These are phyloP conservation scores for Annulohypoxylon maeteangense DNA, from an alignment of 495 filamentous ascomycete genomes.

Conservation along the genomic window DNA sequence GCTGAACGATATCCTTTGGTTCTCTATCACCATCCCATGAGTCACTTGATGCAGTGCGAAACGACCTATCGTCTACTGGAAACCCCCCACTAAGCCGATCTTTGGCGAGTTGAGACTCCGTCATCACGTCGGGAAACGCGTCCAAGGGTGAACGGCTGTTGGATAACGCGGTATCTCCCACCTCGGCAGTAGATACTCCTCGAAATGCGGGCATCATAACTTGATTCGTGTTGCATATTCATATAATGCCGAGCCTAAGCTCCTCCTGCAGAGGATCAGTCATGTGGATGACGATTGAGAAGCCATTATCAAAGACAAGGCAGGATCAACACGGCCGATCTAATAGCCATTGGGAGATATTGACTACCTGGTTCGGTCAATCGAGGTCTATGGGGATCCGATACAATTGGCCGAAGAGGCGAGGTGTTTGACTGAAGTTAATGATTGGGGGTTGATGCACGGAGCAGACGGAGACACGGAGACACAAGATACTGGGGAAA, in stretches of 20 bases:
- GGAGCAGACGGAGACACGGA: constrained; percentile 6
- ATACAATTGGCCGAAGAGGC: constrained; percentile 32
- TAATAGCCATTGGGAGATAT: constrained; percentile 12
- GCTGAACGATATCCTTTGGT: neutral
- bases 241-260: constrained; percentile 42
- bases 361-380: constrained; percentile 30
- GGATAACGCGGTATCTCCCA: constrained; percentile 18
- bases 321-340: constrained; percentile 25
- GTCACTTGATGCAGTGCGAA: constrained; percentile 1
- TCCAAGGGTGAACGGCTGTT: constrained; percentile 18
- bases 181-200: neutral
- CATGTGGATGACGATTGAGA: constrained; percentile 30
- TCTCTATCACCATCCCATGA: constrained; percentile 3
- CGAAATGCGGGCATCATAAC: constrained; percentile 13
- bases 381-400: constrained; percentile 19
- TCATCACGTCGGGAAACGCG: constrained; percentile 31
- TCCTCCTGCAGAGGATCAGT: constrained; percentile 24
- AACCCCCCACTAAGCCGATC: constrained; percentile 29
- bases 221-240: constrained; percentile 14
- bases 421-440: constrained; percentile 10
- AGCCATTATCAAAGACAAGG: constrained; percentile 24
- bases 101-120: constrained; percentile 21
- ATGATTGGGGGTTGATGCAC: constrained; percentile 28
- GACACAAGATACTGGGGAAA: constrained; percentile 24
- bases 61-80: constrained; percentile 7